These are phyloP conservation scores for Perkinsus marinus DNA, from an alignment of 169 alveolate genomes.

Conservation along the genomic window DNA sequence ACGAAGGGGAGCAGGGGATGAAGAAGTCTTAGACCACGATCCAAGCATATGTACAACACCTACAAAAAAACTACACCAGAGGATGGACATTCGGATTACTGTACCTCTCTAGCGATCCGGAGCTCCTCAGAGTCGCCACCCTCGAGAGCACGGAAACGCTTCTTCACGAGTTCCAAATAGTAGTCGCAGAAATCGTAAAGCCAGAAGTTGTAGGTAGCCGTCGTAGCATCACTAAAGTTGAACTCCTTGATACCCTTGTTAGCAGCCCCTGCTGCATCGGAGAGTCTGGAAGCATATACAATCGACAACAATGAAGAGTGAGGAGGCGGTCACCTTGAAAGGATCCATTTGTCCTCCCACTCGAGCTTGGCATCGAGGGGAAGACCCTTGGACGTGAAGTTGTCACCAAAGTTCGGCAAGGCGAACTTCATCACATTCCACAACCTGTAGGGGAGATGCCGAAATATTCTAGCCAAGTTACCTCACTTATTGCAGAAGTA, in stretches of 20 bases:
- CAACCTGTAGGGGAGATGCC: conserved; percentile 30
- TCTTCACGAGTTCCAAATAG: conserved; percentile 84
- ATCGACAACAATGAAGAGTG: conserved; percentile 7
- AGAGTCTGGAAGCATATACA: neutral
- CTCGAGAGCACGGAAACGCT: conserved; percentile 39
- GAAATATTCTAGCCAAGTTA: neutral
- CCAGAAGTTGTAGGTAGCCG: conserved; percentile 83
- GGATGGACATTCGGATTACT: neutral
- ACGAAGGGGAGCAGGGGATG: conserved; percentile 96
- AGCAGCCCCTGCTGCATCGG: neutral
- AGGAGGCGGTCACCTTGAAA: conserved; percentile 40
- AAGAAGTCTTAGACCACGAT: conserved; percentile 62
- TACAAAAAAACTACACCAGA: neutral
- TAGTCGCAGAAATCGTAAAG: conserved; percentile 91
- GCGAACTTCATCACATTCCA: conserved; percentile 93
- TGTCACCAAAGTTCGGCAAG: conserved; percentile 36
- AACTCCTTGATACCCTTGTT: conserved; percentile 68
- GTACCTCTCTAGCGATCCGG: neutral
- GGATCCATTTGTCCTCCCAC: conserved; percentile 89
- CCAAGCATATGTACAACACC: conserved; percentile 40
- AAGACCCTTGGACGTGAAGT: conserved; percentile 30
- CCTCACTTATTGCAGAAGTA: conserved; percentile 85
- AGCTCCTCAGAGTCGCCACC: conserved; percentile 15
- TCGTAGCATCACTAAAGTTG: conserved; percentile 85
- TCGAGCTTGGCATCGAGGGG: conserved; percentile 34